phyloP scores from a whole-genome alignment of 1,284 basidiomycete genomes.

The Exobasidium cylindrosporum region DNA sequence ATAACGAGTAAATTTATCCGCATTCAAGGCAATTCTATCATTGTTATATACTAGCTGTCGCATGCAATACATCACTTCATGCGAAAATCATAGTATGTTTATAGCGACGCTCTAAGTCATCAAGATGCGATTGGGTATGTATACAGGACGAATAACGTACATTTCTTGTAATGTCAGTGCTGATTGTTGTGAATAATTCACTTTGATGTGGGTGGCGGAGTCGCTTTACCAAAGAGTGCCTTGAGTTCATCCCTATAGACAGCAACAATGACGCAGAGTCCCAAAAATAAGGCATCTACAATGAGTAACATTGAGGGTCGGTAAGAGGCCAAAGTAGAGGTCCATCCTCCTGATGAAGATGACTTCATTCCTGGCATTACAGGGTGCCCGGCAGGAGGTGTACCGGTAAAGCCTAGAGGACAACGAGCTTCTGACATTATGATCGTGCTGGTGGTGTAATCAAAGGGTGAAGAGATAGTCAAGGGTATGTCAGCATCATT shows the following conservation, averaged over 20 bases:
- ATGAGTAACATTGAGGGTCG: slow-evolving; percentile 16
- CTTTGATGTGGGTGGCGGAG: background rate
- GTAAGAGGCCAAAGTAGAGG: background rate
- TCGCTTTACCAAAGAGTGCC: background rate
- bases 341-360: background rate
- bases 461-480: no score
- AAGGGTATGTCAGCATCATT: no score
- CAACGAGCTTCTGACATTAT: slow-evolving; percentile 19
- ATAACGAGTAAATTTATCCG: no score
- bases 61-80: no score
- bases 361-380: slow-evolving; percentile 16
- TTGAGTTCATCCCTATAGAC: slow-evolving; percentile 17
- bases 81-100: background rate
- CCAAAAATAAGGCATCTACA: slow-evolving; percentile 16
- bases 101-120: background rate
- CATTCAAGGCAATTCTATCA: no score
- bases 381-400: slow-evolving; percentile 23
- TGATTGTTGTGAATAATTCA: no score
- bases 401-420: slow-evolving; percentile 25
- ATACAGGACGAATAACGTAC: no score
- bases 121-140: no score
- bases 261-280: slow-evolving; percentile 9
- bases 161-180: no score
- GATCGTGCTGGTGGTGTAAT: no score
- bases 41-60: no score